A percentile compares a stretch with the other conserved stretches of the same genome.
phyloP scores from a whole-genome alignment of 768 basidiomycete genomes.

The Exidia glandulosa region DNA sequence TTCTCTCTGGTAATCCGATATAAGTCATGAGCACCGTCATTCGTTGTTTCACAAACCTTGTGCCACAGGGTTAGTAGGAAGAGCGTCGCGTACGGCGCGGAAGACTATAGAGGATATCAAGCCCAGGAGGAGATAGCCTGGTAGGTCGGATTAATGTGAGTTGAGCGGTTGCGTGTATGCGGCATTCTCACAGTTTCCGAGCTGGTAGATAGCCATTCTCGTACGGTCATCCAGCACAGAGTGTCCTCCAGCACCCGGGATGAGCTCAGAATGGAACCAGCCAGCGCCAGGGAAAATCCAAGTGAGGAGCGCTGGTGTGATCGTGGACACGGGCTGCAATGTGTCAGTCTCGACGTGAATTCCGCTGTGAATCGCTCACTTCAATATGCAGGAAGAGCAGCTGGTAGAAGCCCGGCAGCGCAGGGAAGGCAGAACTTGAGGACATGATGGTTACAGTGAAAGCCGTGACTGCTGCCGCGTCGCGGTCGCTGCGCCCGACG shows the following conservation, averaged over 20 bases:
- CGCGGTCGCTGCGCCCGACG: not conserved
- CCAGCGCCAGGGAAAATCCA: constrained; percentile 49
- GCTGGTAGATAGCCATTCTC: constrained; percentile 54
- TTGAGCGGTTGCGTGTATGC: not conserved
- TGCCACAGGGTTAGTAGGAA: constrained; percentile 42
- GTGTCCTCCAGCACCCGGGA: constrained; percentile 33
- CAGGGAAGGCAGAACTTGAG: constrained; percentile 33
- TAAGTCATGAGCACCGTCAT: not conserved
- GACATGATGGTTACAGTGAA: not conserved
- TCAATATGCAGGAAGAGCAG: constrained; percentile 55
- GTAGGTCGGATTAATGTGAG: not conserved
- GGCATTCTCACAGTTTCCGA: constrained; percentile 45
- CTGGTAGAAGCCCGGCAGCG: constrained; percentile 52
- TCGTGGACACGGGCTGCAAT: constrained; percentile 24
- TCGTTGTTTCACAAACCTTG: constrained; percentile 21
- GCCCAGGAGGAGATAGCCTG: constrained; percentile 55
- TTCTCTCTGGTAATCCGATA: constrained; percentile 33
- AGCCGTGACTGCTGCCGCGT: constrained; percentile 2
- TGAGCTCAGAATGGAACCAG: constrained; percentile 59
- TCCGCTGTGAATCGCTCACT: not conserved
- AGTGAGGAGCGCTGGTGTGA: constrained; percentile 38
- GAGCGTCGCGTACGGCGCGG: constrained; percentile 50
- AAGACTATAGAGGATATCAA: constrained; percentile 57
- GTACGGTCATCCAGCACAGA: constrained; percentile 36
- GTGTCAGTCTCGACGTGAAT: not conserved